Evolutionary conservation across 768 basidiomycete genomes (phyloP).

Genomic region (Psilocybe tampanensis): DNA sequence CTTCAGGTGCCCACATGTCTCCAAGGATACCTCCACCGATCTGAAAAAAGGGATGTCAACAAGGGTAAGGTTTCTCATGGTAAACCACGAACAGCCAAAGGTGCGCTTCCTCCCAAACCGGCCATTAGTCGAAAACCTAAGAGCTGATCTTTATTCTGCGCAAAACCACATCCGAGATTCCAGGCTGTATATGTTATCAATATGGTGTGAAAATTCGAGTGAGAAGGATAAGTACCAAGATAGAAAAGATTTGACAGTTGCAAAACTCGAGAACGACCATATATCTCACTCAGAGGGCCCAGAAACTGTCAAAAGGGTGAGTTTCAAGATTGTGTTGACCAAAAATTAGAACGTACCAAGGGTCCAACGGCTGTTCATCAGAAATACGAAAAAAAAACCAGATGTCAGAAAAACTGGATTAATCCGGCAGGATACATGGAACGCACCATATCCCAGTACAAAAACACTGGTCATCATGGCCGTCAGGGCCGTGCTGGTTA

Average conservation of each 20-base stretch:
- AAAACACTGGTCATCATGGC: conserved; percentile 62
- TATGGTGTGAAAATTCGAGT: not conserved
- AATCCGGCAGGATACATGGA: not conserved
- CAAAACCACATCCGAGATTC: conserved; percentile 69
- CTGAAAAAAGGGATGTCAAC: conserved; percentile 21
- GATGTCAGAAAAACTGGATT: not conserved
- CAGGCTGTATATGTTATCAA: conserved; percentile 38
- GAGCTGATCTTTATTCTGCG: conserved; percentile 56
- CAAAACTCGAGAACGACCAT: conserved; percentile 62
- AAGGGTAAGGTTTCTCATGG: not conserved
- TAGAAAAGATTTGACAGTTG: conserved; percentile 70
- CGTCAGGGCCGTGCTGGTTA: conserved; percentile 49
- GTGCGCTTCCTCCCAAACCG: conserved; percentile 75
- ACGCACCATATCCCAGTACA: conserved; percentile 56
- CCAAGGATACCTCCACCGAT: conserved; percentile 67
- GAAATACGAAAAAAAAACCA: not conserved
- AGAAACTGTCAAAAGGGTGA: conserved; percentile 31
- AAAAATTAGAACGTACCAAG: conserved; percentile 32
- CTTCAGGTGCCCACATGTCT: conserved; percentile 62
- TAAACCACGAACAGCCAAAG: conserved; percentile 53
- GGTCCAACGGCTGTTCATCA: conserved; percentile 50
- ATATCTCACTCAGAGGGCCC: conserved; percentile 74
- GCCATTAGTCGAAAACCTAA: conserved; percentile 71
- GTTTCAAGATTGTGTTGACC: not conserved
- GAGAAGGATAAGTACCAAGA: conserved; percentile 42